phyloP scores from a whole-genome alignment of 768 basidiomycete genomes.

The Tremella yokohamensis region DNA sequence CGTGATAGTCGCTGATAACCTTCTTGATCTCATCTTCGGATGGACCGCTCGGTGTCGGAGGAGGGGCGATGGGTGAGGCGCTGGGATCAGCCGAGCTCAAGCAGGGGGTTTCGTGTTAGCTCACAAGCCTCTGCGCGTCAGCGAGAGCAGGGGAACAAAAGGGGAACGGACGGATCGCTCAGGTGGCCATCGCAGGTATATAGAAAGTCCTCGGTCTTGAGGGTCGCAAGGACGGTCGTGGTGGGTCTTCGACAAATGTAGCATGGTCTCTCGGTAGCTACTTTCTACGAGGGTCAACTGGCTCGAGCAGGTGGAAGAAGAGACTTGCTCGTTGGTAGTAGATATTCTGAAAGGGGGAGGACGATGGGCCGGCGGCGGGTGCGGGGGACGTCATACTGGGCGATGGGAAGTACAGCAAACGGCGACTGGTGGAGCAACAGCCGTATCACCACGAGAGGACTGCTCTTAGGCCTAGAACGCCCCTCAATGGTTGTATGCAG shows the following conservation, averaged over 20 bases:
- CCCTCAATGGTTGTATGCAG: no score
- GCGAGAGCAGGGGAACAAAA: neutral
- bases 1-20: slow-evolving; percentile 61
- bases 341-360: slow-evolving; percentile 57
- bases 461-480: no score
- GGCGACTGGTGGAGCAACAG: no score
- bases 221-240: slow-evolving; percentile 75
- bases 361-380: no score
- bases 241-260: slow-evolving; percentile 68
- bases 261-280: slow-evolving; percentile 70
- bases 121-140: slow-evolving; percentile 37
- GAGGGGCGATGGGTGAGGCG: slow-evolving; percentile 32
- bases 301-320: neutral
- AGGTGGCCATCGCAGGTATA: slow-evolving; percentile 82
- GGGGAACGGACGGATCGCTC: slow-evolving; percentile 65
- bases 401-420: no score
- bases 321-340: slow-evolving; percentile 82
- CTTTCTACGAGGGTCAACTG: slow-evolving; percentile 56
- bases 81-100: slow-evolving; percentile 11
- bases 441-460: no score
- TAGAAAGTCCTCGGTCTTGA: slow-evolving; percentile 76
- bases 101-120: slow-evolving; percentile 10
- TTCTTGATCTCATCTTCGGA: slow-evolving; percentile 52
- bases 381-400: slow-evolving; percentile 5
- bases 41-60: slow-evolving; percentile 53